phyloP scores from a whole-genome alignment of 2,329 filamentous ascomycete species.

The Fusarium longipes region DNA sequence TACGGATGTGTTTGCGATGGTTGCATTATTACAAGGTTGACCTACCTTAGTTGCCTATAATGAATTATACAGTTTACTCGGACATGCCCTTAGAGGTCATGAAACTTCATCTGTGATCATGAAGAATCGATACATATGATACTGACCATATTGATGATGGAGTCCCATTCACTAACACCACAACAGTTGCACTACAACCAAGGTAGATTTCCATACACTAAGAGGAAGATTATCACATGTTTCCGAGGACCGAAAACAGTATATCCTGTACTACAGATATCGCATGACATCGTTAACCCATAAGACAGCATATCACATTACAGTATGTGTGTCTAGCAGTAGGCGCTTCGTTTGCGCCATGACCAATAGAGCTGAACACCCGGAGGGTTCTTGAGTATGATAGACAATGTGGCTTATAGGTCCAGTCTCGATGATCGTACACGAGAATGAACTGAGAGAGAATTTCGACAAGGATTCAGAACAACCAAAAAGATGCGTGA shows the following conservation, averaged over 20 bases:
- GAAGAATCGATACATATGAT: background rate
- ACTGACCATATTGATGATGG: background rate
- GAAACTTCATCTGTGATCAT: background rate
- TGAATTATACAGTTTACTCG: background rate
- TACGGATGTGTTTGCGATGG: constrained; percentile 3
- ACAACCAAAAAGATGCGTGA: background rate
- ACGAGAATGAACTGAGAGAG: background rate
- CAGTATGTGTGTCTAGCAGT: background rate
- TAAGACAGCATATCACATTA: background rate
- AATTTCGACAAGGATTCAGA: background rate
- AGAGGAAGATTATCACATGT: background rate
- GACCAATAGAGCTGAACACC: background rate
- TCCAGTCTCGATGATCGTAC: background rate
- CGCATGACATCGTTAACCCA: constrained; percentile 13
- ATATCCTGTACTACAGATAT: background rate
- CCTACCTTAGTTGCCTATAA: constrained; percentile 8
- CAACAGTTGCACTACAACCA: background rate
- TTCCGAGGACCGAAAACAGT: background rate
- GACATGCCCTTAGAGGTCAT: background rate
- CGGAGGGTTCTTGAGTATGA: background rate
- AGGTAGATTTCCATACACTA: background rate
- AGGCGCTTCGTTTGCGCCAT: background rate
- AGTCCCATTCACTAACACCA: background rate
- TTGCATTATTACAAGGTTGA: constrained; percentile 13
- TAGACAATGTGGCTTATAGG: constrained; percentile 10